phyloP scores from a whole-genome alignment of 371 early-diverging fungal genomes.

The Mortierella sp. region DNA sequence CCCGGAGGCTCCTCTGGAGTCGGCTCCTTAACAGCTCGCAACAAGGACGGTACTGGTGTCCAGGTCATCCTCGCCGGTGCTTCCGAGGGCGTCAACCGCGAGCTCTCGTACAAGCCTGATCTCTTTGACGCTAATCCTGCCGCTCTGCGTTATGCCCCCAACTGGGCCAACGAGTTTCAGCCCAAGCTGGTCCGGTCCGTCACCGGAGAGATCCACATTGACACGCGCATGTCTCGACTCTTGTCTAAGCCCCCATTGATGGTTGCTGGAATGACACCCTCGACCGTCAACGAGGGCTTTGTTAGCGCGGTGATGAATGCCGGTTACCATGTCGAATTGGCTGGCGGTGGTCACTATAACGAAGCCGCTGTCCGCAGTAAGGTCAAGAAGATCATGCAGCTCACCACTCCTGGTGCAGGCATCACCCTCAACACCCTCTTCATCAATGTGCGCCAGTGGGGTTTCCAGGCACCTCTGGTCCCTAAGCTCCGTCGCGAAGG shows the following conservation, averaged over 20 bases:
- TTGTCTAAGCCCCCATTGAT: slow-evolving; percentile 91
- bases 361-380: slow-evolving; percentile 85
- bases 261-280: slow-evolving; percentile 94
- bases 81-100: slow-evolving; percentile 71
- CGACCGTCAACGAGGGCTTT: slow-evolving; percentile 81
- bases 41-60: slow-evolving; percentile 96
- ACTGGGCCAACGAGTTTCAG: slow-evolving; percentile 92
- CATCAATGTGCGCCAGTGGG: slow-evolving; percentile 95
- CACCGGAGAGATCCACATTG: slow-evolving; percentile 85
- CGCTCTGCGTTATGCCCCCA: slow-evolving; percentile 86
- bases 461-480: slow-evolving; percentile 93
- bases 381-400: slow-evolving; percentile 81
- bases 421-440: slow-evolving; percentile 93
- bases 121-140: slow-evolving; percentile 84
- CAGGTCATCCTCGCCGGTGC: slow-evolving; percentile 86
- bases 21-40: slow-evolving; percentile 89
- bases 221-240: slow-evolving; percentile 90
- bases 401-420: slow-evolving; percentile 87
- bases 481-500: slow-evolving; percentile 92
- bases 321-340: slow-evolving; percentile 94
- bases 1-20: slow-evolving; percentile 93
- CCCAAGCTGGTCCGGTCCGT: slow-evolving; percentile 76
- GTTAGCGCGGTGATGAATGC: slow-evolving; percentile 92
- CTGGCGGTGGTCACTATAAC: slow-evolving; percentile 96
- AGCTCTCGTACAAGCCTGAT: slow-evolving; percentile 85